phyloP scores from a whole-genome alignment of 192 early-diverging fungal species.

The Podochytrium sp. region DNA sequence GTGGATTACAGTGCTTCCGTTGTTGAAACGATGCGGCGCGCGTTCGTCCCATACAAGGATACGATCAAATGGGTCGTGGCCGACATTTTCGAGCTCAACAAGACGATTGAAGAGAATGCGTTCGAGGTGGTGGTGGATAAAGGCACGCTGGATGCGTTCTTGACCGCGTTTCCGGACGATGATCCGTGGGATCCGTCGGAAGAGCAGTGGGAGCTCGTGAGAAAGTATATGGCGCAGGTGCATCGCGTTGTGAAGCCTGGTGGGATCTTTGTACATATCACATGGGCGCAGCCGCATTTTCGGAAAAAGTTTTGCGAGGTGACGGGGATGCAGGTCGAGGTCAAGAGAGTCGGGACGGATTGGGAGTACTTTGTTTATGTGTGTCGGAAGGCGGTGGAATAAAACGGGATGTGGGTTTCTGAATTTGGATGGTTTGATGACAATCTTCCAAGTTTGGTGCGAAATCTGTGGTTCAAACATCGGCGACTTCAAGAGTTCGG shows the following conservation, averaged over 20 bases:
- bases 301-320: slow-evolving; percentile 72
- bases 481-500: too few species aligned
- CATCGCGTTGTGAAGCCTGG: slow-evolving; percentile 72
- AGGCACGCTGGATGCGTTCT: slow-evolving; percentile 89
- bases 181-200: slow-evolving; percentile 86
- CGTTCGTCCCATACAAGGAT: slow-evolving; percentile 49
- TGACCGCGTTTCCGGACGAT: slow-evolving; percentile 68
- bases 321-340: slow-evolving; percentile 48
- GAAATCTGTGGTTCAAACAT: too few species aligned
- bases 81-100: slow-evolving; percentile 73
- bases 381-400: background rate
- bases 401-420: too few species aligned
- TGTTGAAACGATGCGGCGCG: slow-evolving; percentile 72
- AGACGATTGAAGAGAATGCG: slow-evolving; percentile 29
- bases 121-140: slow-evolving; percentile 87
- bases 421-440: too few species aligned
- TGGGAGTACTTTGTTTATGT: slow-evolving; percentile 41
- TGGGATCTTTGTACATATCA: slow-evolving; percentile 85
- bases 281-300: slow-evolving; percentile 92
- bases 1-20: slow-evolving; percentile 82
- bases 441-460: too few species aligned
- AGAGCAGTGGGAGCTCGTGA: slow-evolving; percentile 69
- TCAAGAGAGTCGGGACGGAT: slow-evolving; percentile 53
- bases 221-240: slow-evolving; percentile 77
- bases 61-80: slow-evolving; percentile 56